Evolutionary conservation across 176 grass and related monocot species (phyloP).

Genomic region (Guadua angustifolia): DNA sequence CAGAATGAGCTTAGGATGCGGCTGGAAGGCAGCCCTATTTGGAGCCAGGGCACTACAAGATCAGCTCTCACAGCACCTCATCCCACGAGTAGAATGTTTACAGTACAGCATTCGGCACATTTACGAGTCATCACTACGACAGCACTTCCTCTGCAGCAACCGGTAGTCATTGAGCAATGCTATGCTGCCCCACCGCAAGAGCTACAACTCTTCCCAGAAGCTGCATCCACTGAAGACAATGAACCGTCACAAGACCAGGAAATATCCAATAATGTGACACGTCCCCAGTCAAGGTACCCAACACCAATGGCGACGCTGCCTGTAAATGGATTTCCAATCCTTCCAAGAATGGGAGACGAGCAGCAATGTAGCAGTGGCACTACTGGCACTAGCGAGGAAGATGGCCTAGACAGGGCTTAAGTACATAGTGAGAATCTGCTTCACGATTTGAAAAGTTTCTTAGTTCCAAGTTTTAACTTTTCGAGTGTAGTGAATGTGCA

Average conservation of each 20-base stretch:
- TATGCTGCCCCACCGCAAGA: conserved; percentile 52
- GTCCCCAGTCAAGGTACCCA: conserved; percentile 53
- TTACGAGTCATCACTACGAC: conserved; percentile 17
- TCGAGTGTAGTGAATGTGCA: neutral
- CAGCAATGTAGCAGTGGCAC: conserved; percentile 57
- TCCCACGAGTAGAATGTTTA: conserved; percentile 36
- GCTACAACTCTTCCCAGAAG: conserved; percentile 82
- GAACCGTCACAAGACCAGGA: conserved; percentile 37
- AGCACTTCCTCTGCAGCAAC: conserved; percentile 33
- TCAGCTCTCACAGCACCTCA: conserved; percentile 25
- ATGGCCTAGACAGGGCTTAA: neutral
- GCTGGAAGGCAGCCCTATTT: conserved; percentile 40
- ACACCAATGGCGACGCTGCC: conserved; percentile 30
- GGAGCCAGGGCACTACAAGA: conserved; percentile 46
- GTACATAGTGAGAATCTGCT: neutral
- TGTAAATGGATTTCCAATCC: conserved; percentile 43
- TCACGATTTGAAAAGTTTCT: neutral
- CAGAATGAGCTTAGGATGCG: conserved; percentile 56
- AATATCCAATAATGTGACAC: conserved; percentile 34
- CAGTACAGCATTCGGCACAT: conserved; percentile 51
- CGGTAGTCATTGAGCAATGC: conserved; percentile 41
- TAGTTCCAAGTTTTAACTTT: conserved; percentile 5
- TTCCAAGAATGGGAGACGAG: conserved; percentile 57
- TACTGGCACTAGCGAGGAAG: conserved; percentile 35
- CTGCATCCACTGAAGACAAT: conserved; percentile 34